Evolutionary conservation across 225 moss, liverwort and hornwort species (phyloP).

Genomic region (Physcomitrellopsis africana): DNA sequence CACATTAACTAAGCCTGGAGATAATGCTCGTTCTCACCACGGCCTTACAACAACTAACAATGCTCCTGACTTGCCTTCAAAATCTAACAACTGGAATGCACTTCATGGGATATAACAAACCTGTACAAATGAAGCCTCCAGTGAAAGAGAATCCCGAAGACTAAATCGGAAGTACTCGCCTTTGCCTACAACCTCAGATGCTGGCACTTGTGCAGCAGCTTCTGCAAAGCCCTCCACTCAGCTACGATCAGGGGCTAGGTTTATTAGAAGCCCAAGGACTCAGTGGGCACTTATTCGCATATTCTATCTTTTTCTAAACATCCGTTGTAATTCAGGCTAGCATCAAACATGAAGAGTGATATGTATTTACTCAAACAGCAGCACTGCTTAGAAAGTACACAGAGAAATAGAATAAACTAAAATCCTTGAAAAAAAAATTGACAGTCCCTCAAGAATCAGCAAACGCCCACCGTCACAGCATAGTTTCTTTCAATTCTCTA

Average conservation of each 20-base stretch:
- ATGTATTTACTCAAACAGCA: background rate
- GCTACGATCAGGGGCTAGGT: constrained; percentile 26
- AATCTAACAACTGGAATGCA: background rate
- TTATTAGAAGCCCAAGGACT: background rate
- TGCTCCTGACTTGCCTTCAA: constrained; percentile 2
- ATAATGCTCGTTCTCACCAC: constrained; percentile 16
- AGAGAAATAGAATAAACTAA: no score
- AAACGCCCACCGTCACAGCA: background rate
- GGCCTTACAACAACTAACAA: background rate
- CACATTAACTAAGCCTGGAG: background rate
- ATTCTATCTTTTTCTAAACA: background rate
- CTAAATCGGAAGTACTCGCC: constrained; percentile 97
- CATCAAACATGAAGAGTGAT: constrained; percentile 11
- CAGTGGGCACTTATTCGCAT: constrained; percentile 17
- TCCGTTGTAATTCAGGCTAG: background rate
- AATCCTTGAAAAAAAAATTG: no score
- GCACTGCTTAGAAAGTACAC: no score
- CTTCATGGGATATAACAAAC: constrained; percentile 37
- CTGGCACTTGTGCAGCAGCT: constrained; percentile 88
- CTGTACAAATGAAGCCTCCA: constrained; percentile 97
- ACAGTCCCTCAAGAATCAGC: background rate
- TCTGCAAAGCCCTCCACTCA: constrained; percentile 61
- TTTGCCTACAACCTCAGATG: constrained; percentile 84
- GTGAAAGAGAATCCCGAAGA: constrained; percentile 81
- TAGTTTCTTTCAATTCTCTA: no score